phyloP scores from a whole-genome alignment of 1,284 basidiomycete genomes.

The Cerioporus squamosus region DNA sequence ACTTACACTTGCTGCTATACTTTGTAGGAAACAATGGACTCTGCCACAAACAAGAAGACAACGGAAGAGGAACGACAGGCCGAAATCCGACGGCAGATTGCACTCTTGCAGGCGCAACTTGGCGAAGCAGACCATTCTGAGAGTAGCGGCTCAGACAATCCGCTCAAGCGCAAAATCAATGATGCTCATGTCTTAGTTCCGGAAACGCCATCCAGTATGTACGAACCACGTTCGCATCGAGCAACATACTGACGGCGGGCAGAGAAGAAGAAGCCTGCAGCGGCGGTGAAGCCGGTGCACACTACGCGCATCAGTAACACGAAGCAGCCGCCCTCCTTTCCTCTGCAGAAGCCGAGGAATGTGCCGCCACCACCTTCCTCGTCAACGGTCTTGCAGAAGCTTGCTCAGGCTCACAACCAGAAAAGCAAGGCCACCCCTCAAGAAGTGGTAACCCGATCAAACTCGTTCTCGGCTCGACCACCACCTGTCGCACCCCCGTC shows the following conservation, averaged over 20 bases:
- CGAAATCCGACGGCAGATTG: slow-evolving; percentile 47
- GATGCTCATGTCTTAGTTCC: slow-evolving; percentile 56
- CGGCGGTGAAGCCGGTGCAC: background rate
- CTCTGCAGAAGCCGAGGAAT: background rate
- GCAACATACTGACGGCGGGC: background rate
- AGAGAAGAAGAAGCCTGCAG: slow-evolving; percentile 47
- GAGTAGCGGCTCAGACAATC: background rate
- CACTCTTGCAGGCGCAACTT: slow-evolving; percentile 47
- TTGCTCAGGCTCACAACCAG: slow-evolving; percentile 41
- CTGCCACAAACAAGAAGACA: slow-evolving; percentile 11
- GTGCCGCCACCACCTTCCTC: slow-evolving; percentile 35
- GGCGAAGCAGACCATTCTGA: slow-evolving; percentile 28
- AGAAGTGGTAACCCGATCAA: slow-evolving; percentile 39
- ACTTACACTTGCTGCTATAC: too few relatives aligned
- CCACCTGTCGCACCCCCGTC: slow-evolving; percentile 1
- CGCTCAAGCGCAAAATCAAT: slow-evolving; percentile 55
- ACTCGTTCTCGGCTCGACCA: slow-evolving; percentile 46
- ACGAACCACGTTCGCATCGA: too few relatives aligned
- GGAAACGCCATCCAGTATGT: slow-evolving; percentile 71
- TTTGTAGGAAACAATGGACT: too few relatives aligned
- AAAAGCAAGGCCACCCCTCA: slow-evolving; percentile 23
- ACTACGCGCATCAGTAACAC: background rate
- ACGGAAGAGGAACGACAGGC: slow-evolving; percentile 33
- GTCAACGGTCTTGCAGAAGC: slow-evolving; percentile 53
- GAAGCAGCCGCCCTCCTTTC: background rate